Conservation (phyloP, 2,329 filamentous ascomycete genomes). For the Pseudocercospora eumusae region DNA sequence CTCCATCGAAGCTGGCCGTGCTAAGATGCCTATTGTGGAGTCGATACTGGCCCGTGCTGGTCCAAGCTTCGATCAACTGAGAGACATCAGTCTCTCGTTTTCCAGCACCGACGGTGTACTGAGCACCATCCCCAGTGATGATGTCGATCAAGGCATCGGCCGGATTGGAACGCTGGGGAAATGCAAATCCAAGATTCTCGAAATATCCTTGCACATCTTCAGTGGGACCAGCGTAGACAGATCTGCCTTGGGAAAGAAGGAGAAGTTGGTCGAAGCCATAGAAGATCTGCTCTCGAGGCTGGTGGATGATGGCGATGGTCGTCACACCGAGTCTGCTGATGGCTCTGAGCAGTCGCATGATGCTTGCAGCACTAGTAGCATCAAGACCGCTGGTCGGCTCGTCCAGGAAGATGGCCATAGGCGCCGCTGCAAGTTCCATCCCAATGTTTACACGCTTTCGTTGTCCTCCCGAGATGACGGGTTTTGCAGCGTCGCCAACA, state of each 20-base stretch:
- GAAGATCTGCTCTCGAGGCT: slow-evolving; percentile 62
- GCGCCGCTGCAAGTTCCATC: slow-evolving; percentile 59
- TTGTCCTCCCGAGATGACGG: slow-evolving; percentile 60
- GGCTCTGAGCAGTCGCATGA: slow-evolving; percentile 58
- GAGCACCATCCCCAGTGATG: slow-evolving; percentile 58
- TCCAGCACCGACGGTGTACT: slow-evolving; percentile 44
- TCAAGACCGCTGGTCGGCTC: slow-evolving; percentile 46
- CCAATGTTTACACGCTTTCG: slow-evolving; percentile 61
- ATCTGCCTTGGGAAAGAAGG: slow-evolving; percentile 57
- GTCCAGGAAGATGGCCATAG: slow-evolving; percentile 49
- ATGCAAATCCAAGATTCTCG: slow-evolving; percentile 54
- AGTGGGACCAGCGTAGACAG: slow-evolving; percentile 57
- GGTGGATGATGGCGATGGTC: slow-evolving; percentile 61
- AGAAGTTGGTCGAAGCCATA: slow-evolving; percentile 59
- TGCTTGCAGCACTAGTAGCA: slow-evolving; percentile 57
- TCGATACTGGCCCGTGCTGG: slow-evolving; percentile 28
- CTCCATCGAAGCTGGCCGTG: background rate
- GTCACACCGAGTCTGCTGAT: slow-evolving; percentile 59
- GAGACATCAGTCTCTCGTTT: slow-evolving; percentile 50
- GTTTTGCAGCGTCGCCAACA: slow-evolving; percentile 55
- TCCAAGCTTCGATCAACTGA: slow-evolving; percentile 55
- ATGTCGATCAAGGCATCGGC: slow-evolving; percentile 64
- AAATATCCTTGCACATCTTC: slow-evolving; percentile 53
- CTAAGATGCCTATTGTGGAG: slow-evolving; percentile 19
- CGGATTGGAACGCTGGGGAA: slow-evolving; percentile 53